These are phyloP conservation scores for Rhynchospora breviuscula DNA, from an alignment of 176 grass and related monocot genomes.

Conservation along the genomic window DNA sequence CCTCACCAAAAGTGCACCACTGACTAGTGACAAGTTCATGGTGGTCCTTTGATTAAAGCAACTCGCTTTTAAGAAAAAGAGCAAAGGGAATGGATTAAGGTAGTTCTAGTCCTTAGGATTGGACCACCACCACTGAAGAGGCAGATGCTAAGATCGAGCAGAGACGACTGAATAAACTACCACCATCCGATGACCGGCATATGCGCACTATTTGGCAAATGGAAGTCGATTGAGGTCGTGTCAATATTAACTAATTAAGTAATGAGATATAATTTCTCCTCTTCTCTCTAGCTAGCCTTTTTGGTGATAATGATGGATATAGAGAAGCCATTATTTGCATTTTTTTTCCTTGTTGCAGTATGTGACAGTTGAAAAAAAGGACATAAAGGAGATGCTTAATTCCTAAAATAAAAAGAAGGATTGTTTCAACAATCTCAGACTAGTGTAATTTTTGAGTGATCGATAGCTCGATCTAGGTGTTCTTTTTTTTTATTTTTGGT, in stretches of 20 bases:
- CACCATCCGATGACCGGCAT: not conserved
- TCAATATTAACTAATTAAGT: not conserved
- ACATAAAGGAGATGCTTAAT: not conserved
- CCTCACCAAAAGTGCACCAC: conserved; percentile 31
- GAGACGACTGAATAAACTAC: not conserved
- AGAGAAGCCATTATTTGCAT: conserved; percentile 7
- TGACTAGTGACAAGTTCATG: conserved; percentile 4
- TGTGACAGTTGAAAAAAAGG: not conserved
- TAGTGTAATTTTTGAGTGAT: not conserved
- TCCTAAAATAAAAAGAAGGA: not conserved
- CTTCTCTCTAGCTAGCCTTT: not conserved
- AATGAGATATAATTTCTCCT: not conserved
- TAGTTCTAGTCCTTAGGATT: not conserved
- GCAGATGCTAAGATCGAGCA: not conserved
- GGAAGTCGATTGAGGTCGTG: not conserved
- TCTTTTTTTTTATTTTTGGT: too few species aligned
- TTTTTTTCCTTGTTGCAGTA: not conserved
- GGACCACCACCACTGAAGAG: conserved; percentile 5
- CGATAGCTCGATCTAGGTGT: not conserved
- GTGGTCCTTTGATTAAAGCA: conserved; percentile 21
- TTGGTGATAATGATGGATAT: not conserved
- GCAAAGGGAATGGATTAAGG: not conserved
- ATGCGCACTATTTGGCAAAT: not conserved
- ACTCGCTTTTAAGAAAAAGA: conserved; percentile 15
- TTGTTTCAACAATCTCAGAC: not conserved